Evolutionary conservation across 2,329 filamentous ascomycete genomes (phyloP), one percentile per base, ranked within the genome.

Genomic region (Diplocarpon rosae): DNA sequence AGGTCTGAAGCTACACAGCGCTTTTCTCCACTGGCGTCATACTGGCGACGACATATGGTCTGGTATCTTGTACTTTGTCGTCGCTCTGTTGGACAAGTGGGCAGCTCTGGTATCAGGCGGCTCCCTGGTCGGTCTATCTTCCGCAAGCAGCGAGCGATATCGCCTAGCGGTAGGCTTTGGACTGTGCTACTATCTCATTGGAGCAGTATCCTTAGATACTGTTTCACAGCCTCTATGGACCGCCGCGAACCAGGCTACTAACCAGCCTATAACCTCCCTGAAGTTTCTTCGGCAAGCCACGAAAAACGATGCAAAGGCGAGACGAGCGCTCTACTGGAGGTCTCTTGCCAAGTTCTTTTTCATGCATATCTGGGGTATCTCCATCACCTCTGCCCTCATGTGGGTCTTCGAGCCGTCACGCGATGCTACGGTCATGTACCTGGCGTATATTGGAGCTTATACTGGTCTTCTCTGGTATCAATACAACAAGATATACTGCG

Each of bases 401-500:
- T 76, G 71, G 71, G 63, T 65, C 5, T 73, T 76, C 53, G 65
- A 72, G 40, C 58, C 56, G 24, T 61, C 63, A 3, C 13, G 60
- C 9, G 54, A 63, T 38, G 69, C 66, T 4, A 64, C 68, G 45
- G 64, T 67, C 47, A 68, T 74, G 60, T 76, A 72, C 55, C 60
- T 71, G 17, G 16, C 42, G 11, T 59, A 59, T 43, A 42, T 58
- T 9, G 50, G 46, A 6, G 54, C 57, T 9, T 59, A 58, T 44
- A 72, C 68, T 16, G 73, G 72, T 29, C 36, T 45, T 29, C 42
- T 39, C 2, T 45, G 42, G 42, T 39, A 74, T 46, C 72, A 72
- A 54, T 72, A 70, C 57, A 70, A 63, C 32, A 71, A 69, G 56
- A 72, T 74, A 34, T 74, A 72, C 53, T 66, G 67, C 7, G 72